These are phyloP conservation scores for Knufia petricola DNA, from an alignment of 2,329 filamentous ascomycete species.

Conservation along the genomic window DNA sequence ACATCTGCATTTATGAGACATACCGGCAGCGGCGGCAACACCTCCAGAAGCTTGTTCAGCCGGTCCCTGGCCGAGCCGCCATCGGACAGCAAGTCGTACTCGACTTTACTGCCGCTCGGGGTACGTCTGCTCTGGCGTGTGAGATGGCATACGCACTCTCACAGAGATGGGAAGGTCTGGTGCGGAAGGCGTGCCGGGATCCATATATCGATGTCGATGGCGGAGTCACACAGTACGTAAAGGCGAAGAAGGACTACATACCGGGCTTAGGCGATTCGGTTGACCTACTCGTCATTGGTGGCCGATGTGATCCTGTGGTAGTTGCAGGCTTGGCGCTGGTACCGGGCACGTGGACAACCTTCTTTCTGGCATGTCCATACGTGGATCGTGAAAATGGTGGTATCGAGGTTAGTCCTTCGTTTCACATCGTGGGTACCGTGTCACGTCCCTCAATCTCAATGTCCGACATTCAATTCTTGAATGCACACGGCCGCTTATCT, in stretches of 20 bases:
- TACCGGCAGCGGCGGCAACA: constrained; percentile 37
- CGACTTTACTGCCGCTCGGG: constrained; percentile 52
- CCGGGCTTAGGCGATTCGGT: constrained; percentile 66
- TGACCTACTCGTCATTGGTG: constrained; percentile 71
- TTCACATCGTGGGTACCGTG: not conserved
- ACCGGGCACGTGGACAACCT: constrained; percentile 62
- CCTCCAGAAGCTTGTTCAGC: constrained; percentile 47
- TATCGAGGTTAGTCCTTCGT: not conserved
- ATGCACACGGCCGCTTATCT: not conserved
- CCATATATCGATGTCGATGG: constrained; percentile 56
- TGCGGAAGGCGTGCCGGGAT: constrained; percentile 66
- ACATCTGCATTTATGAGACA: constrained; percentile 39
- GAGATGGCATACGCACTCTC: constrained; percentile 60
- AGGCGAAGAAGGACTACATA: constrained; percentile 81
- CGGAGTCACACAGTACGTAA: constrained; percentile 52
- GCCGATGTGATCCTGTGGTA: constrained; percentile 56
- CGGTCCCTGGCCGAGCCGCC: constrained; percentile 52
- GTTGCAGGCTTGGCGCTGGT: constrained; percentile 32
- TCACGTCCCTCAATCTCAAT: not conserved
- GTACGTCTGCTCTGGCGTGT: constrained; percentile 38
- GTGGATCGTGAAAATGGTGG: constrained; percentile 47
- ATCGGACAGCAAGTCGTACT: constrained; percentile 58
- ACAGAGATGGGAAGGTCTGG: constrained; percentile 61
- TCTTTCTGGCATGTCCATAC: constrained; percentile 64
- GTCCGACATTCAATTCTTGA: not conserved